phyloP scores from a whole-genome alignment of 1,139 yeast species.

The Kurtzmaniella quercitrusa region DNA sequence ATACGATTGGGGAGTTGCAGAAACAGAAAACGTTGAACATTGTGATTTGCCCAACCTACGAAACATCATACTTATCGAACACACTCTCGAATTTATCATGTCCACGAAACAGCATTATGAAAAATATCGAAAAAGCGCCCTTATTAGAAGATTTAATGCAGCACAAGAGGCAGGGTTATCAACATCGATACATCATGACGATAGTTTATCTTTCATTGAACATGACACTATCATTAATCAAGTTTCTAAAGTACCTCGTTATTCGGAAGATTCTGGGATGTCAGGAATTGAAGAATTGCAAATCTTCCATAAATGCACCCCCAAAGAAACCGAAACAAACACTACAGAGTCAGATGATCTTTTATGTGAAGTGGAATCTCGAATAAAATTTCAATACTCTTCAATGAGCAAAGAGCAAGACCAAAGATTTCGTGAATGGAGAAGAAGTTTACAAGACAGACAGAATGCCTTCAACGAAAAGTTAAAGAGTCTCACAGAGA shows the following conservation, averaged over 20 bases:
- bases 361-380: slow-evolving; percentile 40
- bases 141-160: slow-evolving; percentile 26
- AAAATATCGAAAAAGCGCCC: slow-evolving; percentile 41
- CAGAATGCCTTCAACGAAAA: slow-evolving; percentile 57
- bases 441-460: slow-evolving; percentile 48
- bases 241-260: neutral
- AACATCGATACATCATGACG: slow-evolving; percentile 4
- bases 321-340: slow-evolving; percentile 32
- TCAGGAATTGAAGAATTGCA: slow-evolving; percentile 15
- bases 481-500: slow-evolving; percentile 40
- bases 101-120: slow-evolving; percentile 59
- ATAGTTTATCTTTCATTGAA: slow-evolving; percentile 1
- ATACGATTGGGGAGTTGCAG: slow-evolving; percentile 73
- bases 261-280: slow-evolving; percentile 2
- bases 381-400: slow-evolving; percentile 45
- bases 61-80: slow-evolving; percentile 44
- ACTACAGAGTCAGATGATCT: slow-evolving; percentile 45
- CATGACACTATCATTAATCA: slow-evolving; percentile 2
- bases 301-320: slow-evolving; percentile 34
- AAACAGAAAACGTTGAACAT: slow-evolving; percentile 59
- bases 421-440: slow-evolving; percentile 63
- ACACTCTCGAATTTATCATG: slow-evolving; percentile 56
- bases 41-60: slow-evolving; percentile 62
- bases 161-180: slow-evolving; percentile 1
- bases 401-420: slow-evolving; percentile 52